phyloP scores from a whole-genome alignment of 805 yeast species.

The Suhomyces faveliae region DNA sequence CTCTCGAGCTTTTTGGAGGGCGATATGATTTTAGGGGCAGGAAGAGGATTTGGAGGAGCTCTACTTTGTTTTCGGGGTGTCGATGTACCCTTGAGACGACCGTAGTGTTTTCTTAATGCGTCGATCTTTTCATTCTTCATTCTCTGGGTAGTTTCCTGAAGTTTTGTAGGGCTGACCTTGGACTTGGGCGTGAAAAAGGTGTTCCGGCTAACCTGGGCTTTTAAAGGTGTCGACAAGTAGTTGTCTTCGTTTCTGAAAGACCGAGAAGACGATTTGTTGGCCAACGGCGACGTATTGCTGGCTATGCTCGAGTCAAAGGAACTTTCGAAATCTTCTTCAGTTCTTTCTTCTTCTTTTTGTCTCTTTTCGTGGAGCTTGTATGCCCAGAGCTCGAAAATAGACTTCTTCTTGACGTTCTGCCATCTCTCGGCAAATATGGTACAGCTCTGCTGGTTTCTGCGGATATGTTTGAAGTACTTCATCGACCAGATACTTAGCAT shows the following conservation, averaged over 20 bases:
- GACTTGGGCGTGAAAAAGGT: slow-evolving; percentile 21
- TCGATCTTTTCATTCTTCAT: slow-evolving; percentile 32
- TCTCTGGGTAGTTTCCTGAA: slow-evolving; percentile 40
- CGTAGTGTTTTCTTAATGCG: slow-evolving; percentile 34
- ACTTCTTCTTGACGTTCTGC: slow-evolving; percentile 24
- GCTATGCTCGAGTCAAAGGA: slow-evolving; percentile 19
- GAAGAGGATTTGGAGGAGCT: background rate
- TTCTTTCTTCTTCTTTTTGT: background rate
- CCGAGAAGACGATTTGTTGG: slow-evolving; percentile 17
- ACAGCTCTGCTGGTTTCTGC: slow-evolving; percentile 36
- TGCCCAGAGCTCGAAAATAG: slow-evolving; percentile 40
- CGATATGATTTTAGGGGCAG: background rate
- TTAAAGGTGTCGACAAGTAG: slow-evolving; percentile 37
- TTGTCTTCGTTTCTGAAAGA: slow-evolving; percentile 11
- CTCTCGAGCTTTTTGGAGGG: background rate
- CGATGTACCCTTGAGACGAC: slow-evolving; percentile 20
- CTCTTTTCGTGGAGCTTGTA: slow-evolving; percentile 20
- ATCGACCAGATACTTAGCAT: slow-evolving; percentile 36
- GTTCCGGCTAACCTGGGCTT: slow-evolving; percentile 18
- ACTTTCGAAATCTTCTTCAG: slow-evolving; percentile 6
- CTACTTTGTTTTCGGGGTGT: slow-evolving; percentile 11
- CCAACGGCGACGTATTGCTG: slow-evolving; percentile 34
- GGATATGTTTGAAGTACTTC: slow-evolving; percentile 30
- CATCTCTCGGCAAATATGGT: slow-evolving; percentile 33
- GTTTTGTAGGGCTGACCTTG: slow-evolving; percentile 34